A percentile compares a stretch with the other conserved stretches of the same genome.
These are phyloP conservation scores for California macrophylla DNA, from an alignment of 441 rosid species.

Conservation along the genomic window DNA sequence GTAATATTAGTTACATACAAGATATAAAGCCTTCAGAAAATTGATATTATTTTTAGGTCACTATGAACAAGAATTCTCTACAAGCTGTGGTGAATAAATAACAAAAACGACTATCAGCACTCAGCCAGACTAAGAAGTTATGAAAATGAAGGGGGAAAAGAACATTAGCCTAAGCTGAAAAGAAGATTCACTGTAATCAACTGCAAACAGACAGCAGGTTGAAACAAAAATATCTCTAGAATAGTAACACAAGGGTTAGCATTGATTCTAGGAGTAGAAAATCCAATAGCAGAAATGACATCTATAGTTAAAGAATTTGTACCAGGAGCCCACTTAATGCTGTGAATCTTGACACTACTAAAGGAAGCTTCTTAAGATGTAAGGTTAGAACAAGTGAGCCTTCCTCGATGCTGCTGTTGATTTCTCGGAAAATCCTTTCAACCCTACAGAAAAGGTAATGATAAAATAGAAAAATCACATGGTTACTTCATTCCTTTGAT, in stretches of 20 bases:
- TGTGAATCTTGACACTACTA: slow-evolving; percentile 75
- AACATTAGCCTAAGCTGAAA: not conserved
- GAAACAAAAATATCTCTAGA: slow-evolving; percentile 6
- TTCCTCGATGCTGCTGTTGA: slow-evolving; percentile 56
- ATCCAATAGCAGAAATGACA: not conserved
- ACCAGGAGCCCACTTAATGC: slow-evolving; percentile 97
- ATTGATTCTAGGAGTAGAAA: slow-evolving; percentile 12
- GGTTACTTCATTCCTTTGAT: not conserved
- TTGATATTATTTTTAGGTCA: not conserved
- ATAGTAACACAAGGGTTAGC: not conserved
- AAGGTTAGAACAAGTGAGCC: slow-evolving; percentile 70
- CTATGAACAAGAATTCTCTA: not conserved
- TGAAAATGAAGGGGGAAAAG: not conserved
- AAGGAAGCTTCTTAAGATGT: slow-evolving; percentile 64
- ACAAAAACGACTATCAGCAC: not conserved
- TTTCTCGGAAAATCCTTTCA: slow-evolving; percentile 82
- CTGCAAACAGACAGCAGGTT: slow-evolving; percentile 13
- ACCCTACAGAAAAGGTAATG: slow-evolving; percentile 51
- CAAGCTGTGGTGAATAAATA: not conserved
- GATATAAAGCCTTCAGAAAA: not conserved
- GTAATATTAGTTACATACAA: not conserved
- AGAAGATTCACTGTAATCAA: slow-evolving; percentile 13
- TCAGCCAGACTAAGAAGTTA: not conserved
- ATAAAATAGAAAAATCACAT: not conserved
- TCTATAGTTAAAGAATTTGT: slow-evolving; percentile 19